phyloP scores from a whole-genome alignment of 306 rosid genomes.

The Carpinus fangiana region DNA sequence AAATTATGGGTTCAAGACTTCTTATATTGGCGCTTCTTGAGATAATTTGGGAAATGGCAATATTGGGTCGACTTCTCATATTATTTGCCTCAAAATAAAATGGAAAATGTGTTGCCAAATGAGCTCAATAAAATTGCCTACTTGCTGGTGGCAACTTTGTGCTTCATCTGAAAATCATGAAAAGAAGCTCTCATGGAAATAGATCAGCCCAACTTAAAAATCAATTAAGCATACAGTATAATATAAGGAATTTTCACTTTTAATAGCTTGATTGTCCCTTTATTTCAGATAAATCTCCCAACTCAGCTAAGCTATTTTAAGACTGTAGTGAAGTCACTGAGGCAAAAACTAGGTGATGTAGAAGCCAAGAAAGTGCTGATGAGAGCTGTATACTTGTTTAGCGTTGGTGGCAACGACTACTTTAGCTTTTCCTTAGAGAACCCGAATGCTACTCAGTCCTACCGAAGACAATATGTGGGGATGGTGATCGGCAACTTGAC shows the following conservation, averaged over 20 bases:
- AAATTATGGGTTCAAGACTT: too few relatives aligned
- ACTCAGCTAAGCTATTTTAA: slow-evolving; percentile 34
- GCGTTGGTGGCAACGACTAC: slow-evolving; percentile 46
- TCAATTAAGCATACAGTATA: not conserved
- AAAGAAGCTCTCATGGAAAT: not conserved
- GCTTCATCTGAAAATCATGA: too few relatives aligned
- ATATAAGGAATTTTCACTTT: not conserved
- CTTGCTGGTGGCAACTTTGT: too few relatives aligned
- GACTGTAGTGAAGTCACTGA: slow-evolving; percentile 27
- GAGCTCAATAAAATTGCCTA: too few relatives aligned
- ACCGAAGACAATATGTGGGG: slow-evolving; percentile 20
- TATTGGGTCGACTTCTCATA: too few relatives aligned
- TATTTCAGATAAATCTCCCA: slow-evolving; percentile 34
- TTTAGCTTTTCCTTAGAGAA: slow-evolving; percentile 12
- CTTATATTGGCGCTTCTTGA: not conserved
- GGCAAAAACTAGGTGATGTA: slow-evolving; percentile 24
- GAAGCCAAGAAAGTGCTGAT: slow-evolving; percentile 31
- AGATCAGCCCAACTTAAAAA: not conserved
- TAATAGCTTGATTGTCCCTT: not conserved
- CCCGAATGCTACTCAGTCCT: slow-evolving; percentile 21
- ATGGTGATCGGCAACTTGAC: slow-evolving; percentile 39
- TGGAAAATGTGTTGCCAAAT: too few relatives aligned
- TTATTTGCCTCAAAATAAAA: too few relatives aligned
- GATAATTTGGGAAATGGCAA: not conserved
- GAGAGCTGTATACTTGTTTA: slow-evolving; percentile 39